Evolutionary conservation across 345 rosid genomes (phyloP), one percentile per base, ranked within the genome.

Genomic region (Populus deltoides): DNA sequence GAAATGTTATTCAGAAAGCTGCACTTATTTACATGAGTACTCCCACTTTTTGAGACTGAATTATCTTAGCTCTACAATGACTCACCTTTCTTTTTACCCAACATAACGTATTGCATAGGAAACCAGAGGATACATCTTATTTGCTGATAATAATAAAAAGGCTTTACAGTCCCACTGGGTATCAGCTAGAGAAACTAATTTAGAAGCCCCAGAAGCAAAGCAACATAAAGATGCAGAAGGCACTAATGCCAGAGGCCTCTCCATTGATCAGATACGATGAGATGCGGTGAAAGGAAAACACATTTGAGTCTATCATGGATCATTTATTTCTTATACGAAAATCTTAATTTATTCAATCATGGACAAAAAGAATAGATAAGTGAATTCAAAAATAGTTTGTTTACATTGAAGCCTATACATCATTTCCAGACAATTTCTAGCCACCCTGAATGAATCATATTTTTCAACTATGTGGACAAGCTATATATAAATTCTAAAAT

Each of bases 121-220:
- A 59, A 59, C 29, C 63, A 57, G 63, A n/a, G 63, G 63, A n/a
- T 57, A 57, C 65, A 59, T 59, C n/a, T 59, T n/a, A 59, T 59
- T 59, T 59, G 65, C 2, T 59, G 27, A n/a, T 59, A 25, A 24
- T 59, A 59, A 59, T 24, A 25, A 24, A 59, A 59, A 24, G 29
- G 29, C 65, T n/a, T 8, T 3, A 59, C 29, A 59, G 9, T n/a
- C 6, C 65, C 29, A 59, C 15, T 20, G 59, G 59, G 10, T n/a
- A 53, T n/a, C 65, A n/a, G 16, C 27, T n/a, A 24, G 13, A 59
- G 25, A 24, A 59, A 59, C 16, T 24, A 59, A n/a, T 9, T 59
- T 12, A n/a, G 65, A 59, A 59, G 15, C 29, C 65, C 63, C 29
- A 24, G 6, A 59, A n/a, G 65, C 65, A 24, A 24, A 59, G 29